Evolutionary conservation across 2,329 filamentous ascomycete species (phyloP), one percentile per base, ranked within the genome.

Genomic region (Arthroderma sp.): DNA sequence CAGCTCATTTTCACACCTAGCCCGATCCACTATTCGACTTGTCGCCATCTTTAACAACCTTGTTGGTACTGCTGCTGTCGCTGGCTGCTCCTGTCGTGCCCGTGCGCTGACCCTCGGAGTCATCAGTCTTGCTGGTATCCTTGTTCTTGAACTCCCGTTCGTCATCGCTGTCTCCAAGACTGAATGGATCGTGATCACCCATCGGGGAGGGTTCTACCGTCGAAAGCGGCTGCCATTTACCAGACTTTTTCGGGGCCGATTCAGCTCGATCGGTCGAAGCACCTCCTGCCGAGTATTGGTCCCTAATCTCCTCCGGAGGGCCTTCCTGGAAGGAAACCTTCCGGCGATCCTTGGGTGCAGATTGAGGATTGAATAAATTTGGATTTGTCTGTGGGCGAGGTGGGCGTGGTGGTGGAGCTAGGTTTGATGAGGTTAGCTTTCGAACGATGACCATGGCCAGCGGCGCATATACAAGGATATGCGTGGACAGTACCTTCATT

Each of bases 181-280:
- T 95, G 67, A 98, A 98, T 0, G 91, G 91, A 58, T 98, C 91
- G 55, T 94, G 89, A 54, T 96, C 87, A 11, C 76, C 74, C 49
- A 94, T 83, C 9, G 89, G 88, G 50, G 77, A 81, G 1, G 88
- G 86, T 51, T 93, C 85, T 9, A 95, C 79, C 0, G 81, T 75
- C 8, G 88, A 86, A 54, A 98, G 69, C 6, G 91, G 89, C 64
- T 98, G 89, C 91, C 91, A 98, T 69, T 98, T 98, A 74, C 88
- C 95, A 38, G 77, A 66, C 67, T 87, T 91, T 52, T 68, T 65
- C 40, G 72, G 70, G n/a, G 56, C 54, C 4, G 61, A 56, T 40
- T 69, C 61, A 53, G 64, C 58, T 72, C 77, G 63, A 72, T 78
- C 52, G 69, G 69, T 29, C 64, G 71, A 43, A 68, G 66, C 60